Conservation (phyloP, 176 grass and related monocot genomes). For the Oryza glaberrima region DNA sequence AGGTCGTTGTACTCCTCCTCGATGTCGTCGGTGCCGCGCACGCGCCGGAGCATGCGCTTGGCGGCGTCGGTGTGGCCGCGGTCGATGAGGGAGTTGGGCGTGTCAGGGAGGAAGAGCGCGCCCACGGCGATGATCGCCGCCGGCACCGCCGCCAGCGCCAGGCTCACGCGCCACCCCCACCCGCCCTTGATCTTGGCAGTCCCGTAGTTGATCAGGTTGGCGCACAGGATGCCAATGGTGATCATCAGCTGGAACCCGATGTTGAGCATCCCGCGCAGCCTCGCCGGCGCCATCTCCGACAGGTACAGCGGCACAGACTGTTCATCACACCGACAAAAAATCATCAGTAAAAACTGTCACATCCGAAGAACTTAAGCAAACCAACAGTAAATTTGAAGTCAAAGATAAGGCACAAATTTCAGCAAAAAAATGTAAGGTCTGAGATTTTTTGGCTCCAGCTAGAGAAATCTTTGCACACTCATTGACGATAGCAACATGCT, state of each 20-base stretch:
- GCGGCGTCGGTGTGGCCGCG: constrained; percentile 67
- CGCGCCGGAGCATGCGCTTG: constrained; percentile 74
- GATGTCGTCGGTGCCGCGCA: constrained; percentile 87
- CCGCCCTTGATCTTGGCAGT: constrained; percentile 79
- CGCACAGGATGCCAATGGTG: constrained; percentile 84
- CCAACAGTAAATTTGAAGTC: not conserved
- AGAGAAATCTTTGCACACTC: not conserved
- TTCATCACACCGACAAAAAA: not conserved
- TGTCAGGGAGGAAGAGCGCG: constrained; percentile 92
- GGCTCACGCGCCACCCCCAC: constrained; percentile 89
- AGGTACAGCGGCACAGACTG: constrained; percentile 94
- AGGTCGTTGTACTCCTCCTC: constrained; percentile 81
- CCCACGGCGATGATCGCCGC: constrained; percentile 80
- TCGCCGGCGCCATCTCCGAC: constrained; percentile 93
- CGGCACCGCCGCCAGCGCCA: constrained; percentile 80
- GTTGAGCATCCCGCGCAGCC: constrained; percentile 93
- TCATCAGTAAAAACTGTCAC: not conserved
- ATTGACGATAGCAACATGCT: not conserved
- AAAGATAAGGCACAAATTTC: not conserved
- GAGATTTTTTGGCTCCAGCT: not conserved
- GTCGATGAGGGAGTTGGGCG: constrained; percentile 88
- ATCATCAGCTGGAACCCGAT: constrained; percentile 96
- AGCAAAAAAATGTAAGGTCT: not conserved
- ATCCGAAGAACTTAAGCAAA: not conserved
- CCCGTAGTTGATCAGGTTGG: constrained; percentile 90